Conservation (phyloP, 345 rosid species). For the Populus euphratica region DNA sequence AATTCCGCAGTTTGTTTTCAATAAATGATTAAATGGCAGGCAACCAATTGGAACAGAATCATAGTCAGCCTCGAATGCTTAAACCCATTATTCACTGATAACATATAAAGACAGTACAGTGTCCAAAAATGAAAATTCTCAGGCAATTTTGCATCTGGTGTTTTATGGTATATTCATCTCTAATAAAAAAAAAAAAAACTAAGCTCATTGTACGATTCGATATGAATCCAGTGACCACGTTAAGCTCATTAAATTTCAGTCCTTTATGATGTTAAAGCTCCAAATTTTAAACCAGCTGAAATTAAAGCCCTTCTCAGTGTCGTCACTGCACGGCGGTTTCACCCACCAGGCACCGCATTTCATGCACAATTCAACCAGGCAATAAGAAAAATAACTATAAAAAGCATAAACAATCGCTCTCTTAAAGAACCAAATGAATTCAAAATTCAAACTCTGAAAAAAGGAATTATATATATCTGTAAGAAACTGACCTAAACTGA, state of each 20-base stretch:
- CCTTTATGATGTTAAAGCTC: not conserved
- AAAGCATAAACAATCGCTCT: not conserved
- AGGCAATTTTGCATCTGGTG: not conserved
- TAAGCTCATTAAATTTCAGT: not conserved
- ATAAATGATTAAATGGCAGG: not conserved
- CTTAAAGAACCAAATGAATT: not conserved
- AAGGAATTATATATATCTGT: not conserved
- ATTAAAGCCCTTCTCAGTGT: not conserved
- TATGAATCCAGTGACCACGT: not conserved
- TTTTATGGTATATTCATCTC: not conserved
- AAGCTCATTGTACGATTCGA: not conserved
- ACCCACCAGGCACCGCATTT: not conserved
- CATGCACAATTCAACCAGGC: not conserved
- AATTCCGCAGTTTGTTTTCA: not conserved
- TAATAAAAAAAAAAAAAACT: not conserved
- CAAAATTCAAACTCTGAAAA: not conserved
- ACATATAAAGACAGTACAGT: not conserved
- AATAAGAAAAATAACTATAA: not conserved
- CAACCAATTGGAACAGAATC: not conserved
- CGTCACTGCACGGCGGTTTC: not conserved
- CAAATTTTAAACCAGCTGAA: not conserved
- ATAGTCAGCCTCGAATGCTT: not conserved
- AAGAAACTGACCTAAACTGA: conserved; percentile 67
- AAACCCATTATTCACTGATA: not conserved
- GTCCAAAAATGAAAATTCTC: not conserved